Base-by-base conservation (phyloP, 805 yeast species). In the Wickerhamomyces silvicola region DNA sequence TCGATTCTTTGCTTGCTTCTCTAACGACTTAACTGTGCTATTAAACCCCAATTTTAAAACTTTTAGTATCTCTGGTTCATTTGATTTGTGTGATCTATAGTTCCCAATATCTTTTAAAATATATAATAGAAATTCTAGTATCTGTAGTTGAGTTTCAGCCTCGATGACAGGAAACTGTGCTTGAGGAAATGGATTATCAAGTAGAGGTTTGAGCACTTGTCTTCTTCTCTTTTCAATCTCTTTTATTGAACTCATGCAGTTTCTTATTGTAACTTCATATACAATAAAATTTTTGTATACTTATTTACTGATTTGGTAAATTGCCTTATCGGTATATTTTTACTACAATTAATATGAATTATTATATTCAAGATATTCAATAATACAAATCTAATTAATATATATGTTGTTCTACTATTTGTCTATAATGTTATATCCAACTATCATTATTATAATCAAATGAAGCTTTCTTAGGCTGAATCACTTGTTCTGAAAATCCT, bases 131-230 rank as follows among this genome's bases (percentile, higher is more conserved):
- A 55, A 50, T 19, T 67, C 65, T 3, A 68, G 35, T n/a, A 71
- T 48, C 28, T 60, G 59, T 19, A 46, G 30, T 8, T 66, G 66
- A 2, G 56, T 32, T 5, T 52, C 50, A 6, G 63, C 68, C 9
- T 64, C 68, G 1, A 63, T 46, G 46, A 60, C 59, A 6, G 72
- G 66, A 57, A 70, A 65, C 8, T 50, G 55, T 7, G 68, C 60
- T 30, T 65, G 66, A 1, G 81, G 69, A 45, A 62, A 78, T 3
- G 87, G 85, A 38, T 75, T 75, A 18, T 77, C 78, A 14, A 80
- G 57, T 2, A 80, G 57, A 0, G 87, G 84, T 51, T 73, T 78
- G 54, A 73, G 75, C 7, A 78, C 74, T 39, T 75, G 78, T 39
- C 68, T 64, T 32, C 71, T 59, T 48, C 65, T 68, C 40, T 60